Conservation (phyloP, 139 green algal genomes). For the Chlamydomonas incerta region DNA sequence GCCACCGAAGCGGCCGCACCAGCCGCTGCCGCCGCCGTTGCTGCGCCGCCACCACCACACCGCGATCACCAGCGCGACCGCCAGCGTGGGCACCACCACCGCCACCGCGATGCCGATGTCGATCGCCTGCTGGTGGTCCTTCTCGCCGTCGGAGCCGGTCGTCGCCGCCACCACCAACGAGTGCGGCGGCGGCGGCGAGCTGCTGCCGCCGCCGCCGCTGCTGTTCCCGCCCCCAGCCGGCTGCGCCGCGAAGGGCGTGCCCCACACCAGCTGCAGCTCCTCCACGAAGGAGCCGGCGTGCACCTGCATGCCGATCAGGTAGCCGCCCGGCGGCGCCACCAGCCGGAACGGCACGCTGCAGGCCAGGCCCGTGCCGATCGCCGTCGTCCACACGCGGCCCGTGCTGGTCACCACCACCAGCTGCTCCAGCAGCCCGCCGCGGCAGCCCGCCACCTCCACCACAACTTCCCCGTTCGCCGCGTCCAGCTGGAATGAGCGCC, state of each 20-base stretch:
- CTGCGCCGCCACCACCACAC: too few species aligned
- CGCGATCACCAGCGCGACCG: too few species aligned
- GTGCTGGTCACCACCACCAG: constrained; percentile 10
- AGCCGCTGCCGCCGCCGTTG: too few species aligned
- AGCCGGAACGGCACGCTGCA: constrained; percentile 22
- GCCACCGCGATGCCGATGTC: too few species aligned
- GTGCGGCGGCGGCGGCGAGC: background rate
- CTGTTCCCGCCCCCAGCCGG: too few species aligned
- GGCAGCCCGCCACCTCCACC: constrained; percentile 11
- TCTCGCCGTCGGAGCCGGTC: background rate
- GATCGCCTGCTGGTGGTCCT: too few species aligned
- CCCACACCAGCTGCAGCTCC: constrained; percentile 26
- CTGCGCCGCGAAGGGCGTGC: background rate
- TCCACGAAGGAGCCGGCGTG: constrained; percentile 5
- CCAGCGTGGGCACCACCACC: too few species aligned
- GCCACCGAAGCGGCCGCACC: too few species aligned
- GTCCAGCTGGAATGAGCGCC: background rate
- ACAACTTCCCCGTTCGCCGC: background rate
- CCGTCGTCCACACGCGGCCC: background rate
- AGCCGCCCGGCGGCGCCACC: constrained; percentile 2
- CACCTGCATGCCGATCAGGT: constrained; percentile 33
- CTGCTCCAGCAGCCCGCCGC: constrained; percentile 15
- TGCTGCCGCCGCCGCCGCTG: too few species aligned
- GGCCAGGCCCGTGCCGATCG: background rate
- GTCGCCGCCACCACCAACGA: background rate